Evolutionary conservation across 345 rosid species (phyloP).

Genomic region (Excoecaria agallocha): DNA sequence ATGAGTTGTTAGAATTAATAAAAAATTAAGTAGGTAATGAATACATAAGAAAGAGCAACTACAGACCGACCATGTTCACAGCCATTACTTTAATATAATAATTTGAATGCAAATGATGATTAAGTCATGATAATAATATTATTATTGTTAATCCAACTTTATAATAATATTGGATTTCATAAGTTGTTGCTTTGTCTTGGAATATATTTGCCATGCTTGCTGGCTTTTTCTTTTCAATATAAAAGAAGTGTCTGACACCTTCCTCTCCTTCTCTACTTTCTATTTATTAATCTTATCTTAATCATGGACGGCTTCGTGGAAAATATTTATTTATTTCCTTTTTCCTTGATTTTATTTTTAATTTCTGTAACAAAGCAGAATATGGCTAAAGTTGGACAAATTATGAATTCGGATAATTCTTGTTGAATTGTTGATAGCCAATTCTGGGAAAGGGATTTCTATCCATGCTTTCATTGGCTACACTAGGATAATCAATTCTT

Average conservation of each 20-base stretch:
- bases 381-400: not conserved
- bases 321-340: not conserved
- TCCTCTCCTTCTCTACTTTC: not conserved
- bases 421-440: not conserved
- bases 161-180: slow-evolving; percentile 6
- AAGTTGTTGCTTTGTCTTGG: slow-evolving; percentile 15
- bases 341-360: too few relatives aligned
- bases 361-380: slow-evolving; percentile 18
- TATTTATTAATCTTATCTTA: slow-evolving; percentile 22
- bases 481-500: too few relatives aligned
- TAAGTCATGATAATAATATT: not conserved
- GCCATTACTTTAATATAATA: not conserved
- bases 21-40: slow-evolving; percentile 27
- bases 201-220: slow-evolving; percentile 16
- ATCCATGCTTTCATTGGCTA: not conserved
- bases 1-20: slow-evolving; percentile 20
- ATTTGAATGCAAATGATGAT: not conserved
- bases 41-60: not conserved
- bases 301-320: slow-evolving; percentile 26
- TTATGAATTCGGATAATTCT: not conserved
- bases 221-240: slow-evolving; percentile 1
- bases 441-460: not conserved
- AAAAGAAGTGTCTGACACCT: slow-evolving; percentile 9
- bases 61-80: slow-evolving; percentile 12
- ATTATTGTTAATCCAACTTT: not conserved